Evolutionary conservation across 768 basidiomycete genomes (phyloP).

Genomic region (Saitozyma podzolica): DNA sequence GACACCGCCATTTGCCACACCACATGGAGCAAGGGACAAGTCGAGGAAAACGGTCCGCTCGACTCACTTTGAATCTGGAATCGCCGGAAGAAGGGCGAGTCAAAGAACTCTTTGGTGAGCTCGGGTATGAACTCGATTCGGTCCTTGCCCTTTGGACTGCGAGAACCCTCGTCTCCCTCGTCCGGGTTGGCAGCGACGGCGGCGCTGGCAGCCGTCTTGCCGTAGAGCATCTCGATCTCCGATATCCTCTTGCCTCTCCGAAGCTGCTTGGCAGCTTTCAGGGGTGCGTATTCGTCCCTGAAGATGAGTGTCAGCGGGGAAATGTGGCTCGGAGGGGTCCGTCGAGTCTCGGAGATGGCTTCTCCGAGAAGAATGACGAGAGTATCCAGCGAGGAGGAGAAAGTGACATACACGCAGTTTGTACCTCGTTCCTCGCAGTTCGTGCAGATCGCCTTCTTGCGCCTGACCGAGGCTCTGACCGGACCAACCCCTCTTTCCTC

Average conservation of each 20-base stretch:
- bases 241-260: slow-evolving; percentile 48
- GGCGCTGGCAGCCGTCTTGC: slow-evolving; percentile 24
- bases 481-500: slow-evolving; percentile 19
- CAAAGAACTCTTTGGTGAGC: slow-evolving; percentile 75
- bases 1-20: background rate
- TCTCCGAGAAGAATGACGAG: no score
- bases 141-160: slow-evolving; percentile 9
- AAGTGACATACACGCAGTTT: slow-evolving; percentile 80
- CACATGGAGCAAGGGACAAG: no score
- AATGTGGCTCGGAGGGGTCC: no score
- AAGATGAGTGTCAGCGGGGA: background rate
- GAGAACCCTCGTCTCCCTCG: background rate
- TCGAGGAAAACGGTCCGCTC: no score
- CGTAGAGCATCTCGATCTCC: slow-evolving; percentile 43
- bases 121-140: slow-evolving; percentile 57
- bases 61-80: slow-evolving; percentile 79
- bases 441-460: slow-evolving; percentile 65
- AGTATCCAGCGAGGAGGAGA: background rate
- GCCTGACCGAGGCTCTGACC: slow-evolving; percentile 12
- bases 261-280: slow-evolving; percentile 84
- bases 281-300: slow-evolving; percentile 88
- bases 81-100: slow-evolving; percentile 78
- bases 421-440: slow-evolving; percentile 86
- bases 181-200: slow-evolving; percentile 13
- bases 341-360: no score